Evolutionary conservation across 2,329 filamentous ascomycete species (phyloP), one percentile per base, ranked within the genome.

Genomic region (Talaromyces sp.): DNA sequence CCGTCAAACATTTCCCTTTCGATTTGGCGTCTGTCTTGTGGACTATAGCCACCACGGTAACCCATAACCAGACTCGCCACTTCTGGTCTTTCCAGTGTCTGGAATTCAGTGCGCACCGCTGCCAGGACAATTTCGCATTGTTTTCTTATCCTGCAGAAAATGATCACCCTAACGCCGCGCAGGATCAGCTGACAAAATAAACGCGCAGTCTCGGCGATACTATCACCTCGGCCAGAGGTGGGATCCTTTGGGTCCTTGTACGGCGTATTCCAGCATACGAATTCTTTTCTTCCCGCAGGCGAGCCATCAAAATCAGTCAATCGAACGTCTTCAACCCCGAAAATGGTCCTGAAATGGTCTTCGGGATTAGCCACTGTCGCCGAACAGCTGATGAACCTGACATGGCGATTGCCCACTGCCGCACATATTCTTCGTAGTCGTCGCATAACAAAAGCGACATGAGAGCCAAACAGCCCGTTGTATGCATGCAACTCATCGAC

Each of bases 1-100:
- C 95, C 95, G 64, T 96, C 91, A 70, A 99, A 99, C 95, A 99
- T 98, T 74, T 98, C 93, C 31, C 85, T 87, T 76, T 99, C 95
- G 66, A 99, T 97, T 64, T 86, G 84, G 19, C 95, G 87, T 64
- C 95, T 85, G 72, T 99, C 95, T 74, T 96, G 90, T 1, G 94
- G 88, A 3, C 93, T 97, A 73, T 99, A 99, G 0, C 95, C 95
- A 27, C 95, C 95, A 67, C 95, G 88, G 73, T 99, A 99, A 0
- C 91, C 92, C 93, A 97, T 97, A 1, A 99, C 92, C 56, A 94
- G 84, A 33, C 86, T 86, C 71, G 87, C 87, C 43, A 92, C 89
- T 71, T 96, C 93, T 3, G 86, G 78, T 49, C 92, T 85, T 27
- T 92, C 92, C 0, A 97, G 81, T 1, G 82, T 82, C 41, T 86